Percentiles rank a stretch among this genome's conserved stretches.
phyloP scores from a whole-genome alignment of 805 yeast species.

The Lachancea cidri region DNA sequence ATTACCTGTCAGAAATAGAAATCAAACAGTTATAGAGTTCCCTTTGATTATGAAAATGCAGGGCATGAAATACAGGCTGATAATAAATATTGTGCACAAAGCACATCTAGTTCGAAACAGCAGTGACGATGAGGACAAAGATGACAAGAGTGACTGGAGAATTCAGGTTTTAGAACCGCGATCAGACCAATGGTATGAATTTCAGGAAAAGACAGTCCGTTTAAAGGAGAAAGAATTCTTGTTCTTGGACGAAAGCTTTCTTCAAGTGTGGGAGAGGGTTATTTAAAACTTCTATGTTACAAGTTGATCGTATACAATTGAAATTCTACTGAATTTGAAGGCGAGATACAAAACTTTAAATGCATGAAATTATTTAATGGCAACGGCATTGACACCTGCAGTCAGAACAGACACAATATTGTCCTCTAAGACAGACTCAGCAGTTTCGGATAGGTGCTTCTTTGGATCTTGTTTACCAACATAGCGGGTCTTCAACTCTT shows the following conservation, averaged over 20 bases:
- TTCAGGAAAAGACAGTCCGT: slow-evolving; percentile 47
- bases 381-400: slow-evolving; percentile 84
- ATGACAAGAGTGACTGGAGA: slow-evolving; percentile 40
- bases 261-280: slow-evolving; percentile 60
- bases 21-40: slow-evolving; percentile 61
- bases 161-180: slow-evolving; percentile 42
- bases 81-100: slow-evolving; percentile 45
- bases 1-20: slow-evolving; percentile 38
- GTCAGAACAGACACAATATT: slow-evolving; percentile 84
- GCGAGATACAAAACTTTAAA: background rate
- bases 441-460: slow-evolving; percentile 89
- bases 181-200: slow-evolving; percentile 50
- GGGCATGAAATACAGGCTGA: slow-evolving; percentile 36
- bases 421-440: slow-evolving; percentile 80
- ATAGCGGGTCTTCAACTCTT: slow-evolving; percentile 88
- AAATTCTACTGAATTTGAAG: too few relatives aligned
- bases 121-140: slow-evolving; percentile 24
- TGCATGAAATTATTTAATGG: slow-evolving; percentile 53
- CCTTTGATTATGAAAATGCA: slow-evolving; percentile 38
- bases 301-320: too few relatives aligned
- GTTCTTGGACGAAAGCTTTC: slow-evolving; percentile 54
- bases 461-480: slow-evolving; percentile 99
- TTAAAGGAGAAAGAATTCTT: slow-evolving; percentile 51
- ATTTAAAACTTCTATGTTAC: background rate
- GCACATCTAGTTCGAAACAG: slow-evolving; percentile 17